Evolutionary conservation across 768 basidiomycete species (phyloP).

Genomic region (Paxillus involutus): DNA sequence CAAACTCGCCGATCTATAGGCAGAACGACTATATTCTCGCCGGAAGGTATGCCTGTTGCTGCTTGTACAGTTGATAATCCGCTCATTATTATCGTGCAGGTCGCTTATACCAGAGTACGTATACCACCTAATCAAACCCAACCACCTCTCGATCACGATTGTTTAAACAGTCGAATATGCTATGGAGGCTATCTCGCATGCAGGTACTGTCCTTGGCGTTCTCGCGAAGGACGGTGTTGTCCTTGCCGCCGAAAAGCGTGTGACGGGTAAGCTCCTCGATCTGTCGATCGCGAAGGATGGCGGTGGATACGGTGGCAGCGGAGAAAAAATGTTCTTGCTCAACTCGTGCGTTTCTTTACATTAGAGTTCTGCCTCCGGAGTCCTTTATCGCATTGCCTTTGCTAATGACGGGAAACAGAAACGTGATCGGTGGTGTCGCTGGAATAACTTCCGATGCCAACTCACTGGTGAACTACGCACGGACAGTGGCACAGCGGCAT

Average conservation of each 20-base stretch:
- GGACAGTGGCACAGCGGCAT: constrained; percentile 88
- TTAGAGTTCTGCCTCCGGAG: background rate
- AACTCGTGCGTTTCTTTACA: constrained; percentile 64
- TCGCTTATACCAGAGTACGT: constrained; percentile 92
- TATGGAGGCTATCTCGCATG: constrained; percentile 98
- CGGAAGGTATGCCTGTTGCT: constrained; percentile 67
- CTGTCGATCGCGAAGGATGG: constrained; percentile 82
- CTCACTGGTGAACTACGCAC: constrained; percentile 92
- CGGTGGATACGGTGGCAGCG: constrained; percentile 85
- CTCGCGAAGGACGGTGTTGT: constrained; percentile 90
- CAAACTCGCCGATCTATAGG: constrained; percentile 45
- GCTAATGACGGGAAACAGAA: constrained; percentile 48
- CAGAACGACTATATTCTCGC: constrained; percentile 98
- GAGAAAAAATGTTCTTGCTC: constrained; percentile 96
- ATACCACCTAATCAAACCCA: background rate
- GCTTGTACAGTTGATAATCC: constrained; percentile 7
- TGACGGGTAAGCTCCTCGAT: constrained; percentile 96
- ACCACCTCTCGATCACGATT: constrained; percentile 2
- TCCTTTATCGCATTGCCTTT: constrained; percentile 2
- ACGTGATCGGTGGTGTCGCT: constrained; percentile 93
- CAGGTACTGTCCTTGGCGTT: constrained; percentile 90
- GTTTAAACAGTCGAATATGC: constrained; percentile 88
- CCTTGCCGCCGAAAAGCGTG: constrained; percentile 94
- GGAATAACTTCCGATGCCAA: constrained; percentile 97
- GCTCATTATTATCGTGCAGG: constrained; percentile 46